These are phyloP conservation scores for Aureobasidium sp. DNA, from an alignment of 2,329 filamentous ascomycete genomes.

Conservation along the genomic window DNA sequence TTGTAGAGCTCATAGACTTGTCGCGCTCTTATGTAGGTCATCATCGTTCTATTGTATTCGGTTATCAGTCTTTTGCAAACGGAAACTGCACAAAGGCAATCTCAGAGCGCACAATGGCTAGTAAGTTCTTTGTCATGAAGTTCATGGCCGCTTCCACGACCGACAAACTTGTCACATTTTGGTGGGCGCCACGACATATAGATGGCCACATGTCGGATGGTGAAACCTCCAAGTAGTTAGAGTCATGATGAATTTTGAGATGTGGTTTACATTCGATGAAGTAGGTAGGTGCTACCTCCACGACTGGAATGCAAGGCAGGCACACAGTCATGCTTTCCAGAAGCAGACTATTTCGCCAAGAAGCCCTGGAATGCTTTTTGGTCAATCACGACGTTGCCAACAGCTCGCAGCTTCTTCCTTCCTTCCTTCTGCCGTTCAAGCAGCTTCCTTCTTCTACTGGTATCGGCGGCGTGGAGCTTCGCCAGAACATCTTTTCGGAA, in stretches of 20 bases:
- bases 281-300: background rate
- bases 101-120: background rate
- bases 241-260: background rate
- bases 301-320: background rate
- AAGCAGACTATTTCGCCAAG: constrained; percentile 58
- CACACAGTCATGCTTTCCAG: background rate
- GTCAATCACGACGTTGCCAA: constrained; percentile 90
- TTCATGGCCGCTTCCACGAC: background rate
- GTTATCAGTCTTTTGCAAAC: background rate
- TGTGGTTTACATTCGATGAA: background rate
- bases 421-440: constrained; percentile 97
- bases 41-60: background rate
- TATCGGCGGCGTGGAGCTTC: constrained; percentile 88
- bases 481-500: constrained; percentile 92
- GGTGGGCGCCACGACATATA: background rate
- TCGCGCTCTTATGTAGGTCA: background rate
- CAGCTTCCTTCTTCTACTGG: constrained; percentile 73
- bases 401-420: constrained; percentile 73
- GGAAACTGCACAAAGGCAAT: background rate
- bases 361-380: constrained; percentile 94
- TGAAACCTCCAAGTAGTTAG: background rate
- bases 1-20: background rate
- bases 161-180: background rate
- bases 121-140: background rate
- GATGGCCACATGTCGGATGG: background rate